Percentiles rank a stretch among this genome's conserved stretches.
Evolutionary conservation across 257 asterid species (phyloP).

Genomic region (Coffea eugenioides): DNA sequence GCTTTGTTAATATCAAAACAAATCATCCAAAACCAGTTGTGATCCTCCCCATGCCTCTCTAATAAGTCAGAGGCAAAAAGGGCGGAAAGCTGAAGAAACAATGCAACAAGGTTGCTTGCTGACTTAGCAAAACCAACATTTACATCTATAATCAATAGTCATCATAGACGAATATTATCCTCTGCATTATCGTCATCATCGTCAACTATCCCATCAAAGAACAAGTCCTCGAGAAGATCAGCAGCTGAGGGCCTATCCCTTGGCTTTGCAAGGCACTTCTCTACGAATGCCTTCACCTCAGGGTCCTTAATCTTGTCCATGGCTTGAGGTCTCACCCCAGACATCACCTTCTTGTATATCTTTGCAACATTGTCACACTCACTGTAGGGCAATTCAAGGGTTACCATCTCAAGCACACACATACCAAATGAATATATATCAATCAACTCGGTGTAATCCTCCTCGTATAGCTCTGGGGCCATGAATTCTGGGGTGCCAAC

Average conservation of each 20-base stretch:
- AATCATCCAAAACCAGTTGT: neutral
- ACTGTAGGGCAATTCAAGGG: constrained; percentile 61
- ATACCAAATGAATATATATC: constrained; percentile 79
- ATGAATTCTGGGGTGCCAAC: constrained; percentile 88
- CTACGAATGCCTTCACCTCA: constrained; percentile 57
- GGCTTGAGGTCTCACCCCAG: constrained; percentile 70
- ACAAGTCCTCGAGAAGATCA: constrained; percentile 62
- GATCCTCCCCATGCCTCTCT: neutral
- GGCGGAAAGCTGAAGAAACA: neutral
- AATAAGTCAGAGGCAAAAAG: constrained; percentile 1
- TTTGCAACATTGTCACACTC: constrained; percentile 68
- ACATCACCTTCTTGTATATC: constrained; percentile 67
- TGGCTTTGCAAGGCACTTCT: constrained; percentile 70
- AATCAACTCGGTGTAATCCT: constrained; percentile 58
- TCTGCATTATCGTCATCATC: constrained; percentile 46
- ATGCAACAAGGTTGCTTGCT: neutral
- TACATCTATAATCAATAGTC: neutral
- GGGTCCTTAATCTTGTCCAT: constrained; percentile 67
- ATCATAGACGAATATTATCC: neutral
- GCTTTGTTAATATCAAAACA: neutral
- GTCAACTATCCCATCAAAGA: constrained; percentile 57
- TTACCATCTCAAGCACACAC: constrained; percentile 86
- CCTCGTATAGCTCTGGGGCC: constrained; percentile 83
- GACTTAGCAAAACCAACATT: neutral
- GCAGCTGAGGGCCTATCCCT: constrained; percentile 72